These are phyloP conservation scores for Lolium perenne DNA, from an alignment of 176 grass and related monocot genomes.

Conservation along the genomic window DNA sequence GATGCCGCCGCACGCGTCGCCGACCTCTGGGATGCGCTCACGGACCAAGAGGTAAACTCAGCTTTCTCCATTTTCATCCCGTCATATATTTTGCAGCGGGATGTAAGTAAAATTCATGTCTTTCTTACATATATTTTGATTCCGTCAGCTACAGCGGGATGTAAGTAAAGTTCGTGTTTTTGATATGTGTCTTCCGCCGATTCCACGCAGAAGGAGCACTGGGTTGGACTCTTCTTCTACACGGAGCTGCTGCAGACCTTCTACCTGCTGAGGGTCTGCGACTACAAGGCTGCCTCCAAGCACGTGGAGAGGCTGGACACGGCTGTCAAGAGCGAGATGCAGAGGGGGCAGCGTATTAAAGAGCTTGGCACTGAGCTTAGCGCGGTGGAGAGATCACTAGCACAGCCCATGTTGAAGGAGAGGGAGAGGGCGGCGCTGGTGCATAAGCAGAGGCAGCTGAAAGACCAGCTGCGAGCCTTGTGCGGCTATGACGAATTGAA, in stretches of 20 bases:
- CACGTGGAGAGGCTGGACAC: slow-evolving; percentile 69
- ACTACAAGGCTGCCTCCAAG: slow-evolving; percentile 80
- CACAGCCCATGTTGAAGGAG: slow-evolving; percentile 49
- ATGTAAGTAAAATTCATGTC: too few species aligned
- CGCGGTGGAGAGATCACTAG: slow-evolving; percentile 58
- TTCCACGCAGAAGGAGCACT: slow-evolving; percentile 63
- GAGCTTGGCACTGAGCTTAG: slow-evolving; percentile 59
- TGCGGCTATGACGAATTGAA: slow-evolving; percentile 65
- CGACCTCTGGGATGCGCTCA: slow-evolving; percentile 67
- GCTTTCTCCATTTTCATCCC: neutral
- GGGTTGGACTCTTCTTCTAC: slow-evolving; percentile 89
- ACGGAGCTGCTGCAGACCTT: slow-evolving; percentile 79
- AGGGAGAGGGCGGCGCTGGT: slow-evolving; percentile 60
- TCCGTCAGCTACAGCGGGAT: too few species aligned
- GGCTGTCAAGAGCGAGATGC: slow-evolving; percentile 69
- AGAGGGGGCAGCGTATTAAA: slow-evolving; percentile 55
- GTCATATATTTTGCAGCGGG: too few species aligned
- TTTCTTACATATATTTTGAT: too few species aligned
- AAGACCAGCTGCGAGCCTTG: slow-evolving; percentile 50
- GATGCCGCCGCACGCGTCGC: slow-evolving; percentile 47
- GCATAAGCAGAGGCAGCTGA: slow-evolving; percentile 70
- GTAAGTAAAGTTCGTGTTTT: too few species aligned
- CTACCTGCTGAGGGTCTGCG: slow-evolving; percentile 84
- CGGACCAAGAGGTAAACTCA: slow-evolving; percentile 58
- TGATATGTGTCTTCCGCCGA: neutral